Base-by-base conservation (phyloP, 1,284 basidiomycete species). In the Malassezia furfur region DNA sequence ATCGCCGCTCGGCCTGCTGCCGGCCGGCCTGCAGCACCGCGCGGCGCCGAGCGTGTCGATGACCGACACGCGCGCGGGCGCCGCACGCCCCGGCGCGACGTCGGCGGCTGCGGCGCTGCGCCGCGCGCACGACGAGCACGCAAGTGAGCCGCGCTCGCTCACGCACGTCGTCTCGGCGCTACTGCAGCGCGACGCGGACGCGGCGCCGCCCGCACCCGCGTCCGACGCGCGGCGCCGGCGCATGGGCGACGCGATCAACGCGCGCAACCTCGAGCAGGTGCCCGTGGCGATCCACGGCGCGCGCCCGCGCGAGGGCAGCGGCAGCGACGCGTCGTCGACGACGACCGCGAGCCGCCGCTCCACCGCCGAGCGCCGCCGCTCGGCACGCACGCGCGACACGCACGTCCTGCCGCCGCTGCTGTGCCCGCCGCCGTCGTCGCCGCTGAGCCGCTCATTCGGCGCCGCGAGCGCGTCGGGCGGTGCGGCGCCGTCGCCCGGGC, bases 401-500 rank as follows among this genome's bases (percentile, higher is more conserved):
- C 43, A 37, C 31, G 45, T 44, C 2, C 32, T 48, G 21, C 52
- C 47, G 17, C 52, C 52, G 30, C 47, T 54, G n/a, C 48, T 54
- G n/a, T 38, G 36, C 21, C 41, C 30, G 2, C 22, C 52, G 37
- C 38, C 31, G 25, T 3, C 25, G 25, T 28, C 25, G 25, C 25
- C 25, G 25, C 25, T 28, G 25, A 28, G 25, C 25, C 25, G 25
- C 25, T 28, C 25, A 7, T 28, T 28, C 7, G 25, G 25, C 25
- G 25, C 25, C 4, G 25, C 25, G 25, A 5, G 4, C 12, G 38
- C 11, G 38, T 17, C 4, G 3, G 38, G 17, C 5, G 17, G 11
- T 5, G 38, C 8, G 5, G 8, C 10, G 6, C 34, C 7, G 34
- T 15, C 4, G 34, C 7, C 8, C 6, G 9, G 10, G 34, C 17